Conservation (phyloP, 1,139 yeast genomes). For the Geotrichum europaeum region DNA sequence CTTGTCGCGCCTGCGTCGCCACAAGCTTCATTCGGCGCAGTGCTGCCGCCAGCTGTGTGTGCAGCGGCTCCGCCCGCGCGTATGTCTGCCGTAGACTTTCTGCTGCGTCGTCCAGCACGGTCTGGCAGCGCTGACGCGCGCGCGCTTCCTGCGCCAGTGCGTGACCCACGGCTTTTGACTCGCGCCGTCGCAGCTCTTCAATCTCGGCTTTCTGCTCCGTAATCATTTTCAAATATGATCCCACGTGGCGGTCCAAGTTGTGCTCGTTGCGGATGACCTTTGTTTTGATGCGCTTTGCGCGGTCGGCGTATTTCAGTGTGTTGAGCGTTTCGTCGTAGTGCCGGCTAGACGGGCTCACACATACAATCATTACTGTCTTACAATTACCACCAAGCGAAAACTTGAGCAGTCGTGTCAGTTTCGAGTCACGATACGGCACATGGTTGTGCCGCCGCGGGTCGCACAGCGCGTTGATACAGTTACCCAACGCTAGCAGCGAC, state of each 20-base stretch:
- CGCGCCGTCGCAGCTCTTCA: conserved; percentile 57
- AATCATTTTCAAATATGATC: conserved; percentile 79
- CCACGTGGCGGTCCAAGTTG: conserved; percentile 77
- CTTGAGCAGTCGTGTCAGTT: conserved; percentile 68
- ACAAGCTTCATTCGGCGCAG: not conserved
- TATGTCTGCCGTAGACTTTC: not conserved
- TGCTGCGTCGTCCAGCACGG: conserved; percentile 15
- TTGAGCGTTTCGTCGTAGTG: conserved; percentile 91
- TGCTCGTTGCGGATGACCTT: conserved; percentile 70
- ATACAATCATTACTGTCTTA: conserved; percentile 90
- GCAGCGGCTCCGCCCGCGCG: not conserved
- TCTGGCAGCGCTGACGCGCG: conserved; percentile 18
- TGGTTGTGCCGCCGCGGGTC: conserved; percentile 56
- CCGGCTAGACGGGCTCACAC: conserved; percentile 75
- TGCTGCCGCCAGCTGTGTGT: not conserved
- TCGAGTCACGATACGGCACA: conserved; percentile 82
- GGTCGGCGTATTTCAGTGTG: conserved; percentile 81
- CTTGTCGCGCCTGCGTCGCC: conserved; percentile 18
- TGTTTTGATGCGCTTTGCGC: conserved; percentile 88
- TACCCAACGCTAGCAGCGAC: conserved; percentile 71
- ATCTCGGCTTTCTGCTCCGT: conserved; percentile 77
- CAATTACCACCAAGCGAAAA: conserved; percentile 94
- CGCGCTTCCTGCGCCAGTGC: conserved; percentile 23
- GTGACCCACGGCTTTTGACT: conserved; percentile 39
- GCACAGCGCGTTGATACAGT: conserved; percentile 72